Evolutionary conservation across 192 early-diverging fungal species (phyloP), one percentile per base, ranked within the genome.

Genomic region (Entomortierella beljakovae): DNA sequence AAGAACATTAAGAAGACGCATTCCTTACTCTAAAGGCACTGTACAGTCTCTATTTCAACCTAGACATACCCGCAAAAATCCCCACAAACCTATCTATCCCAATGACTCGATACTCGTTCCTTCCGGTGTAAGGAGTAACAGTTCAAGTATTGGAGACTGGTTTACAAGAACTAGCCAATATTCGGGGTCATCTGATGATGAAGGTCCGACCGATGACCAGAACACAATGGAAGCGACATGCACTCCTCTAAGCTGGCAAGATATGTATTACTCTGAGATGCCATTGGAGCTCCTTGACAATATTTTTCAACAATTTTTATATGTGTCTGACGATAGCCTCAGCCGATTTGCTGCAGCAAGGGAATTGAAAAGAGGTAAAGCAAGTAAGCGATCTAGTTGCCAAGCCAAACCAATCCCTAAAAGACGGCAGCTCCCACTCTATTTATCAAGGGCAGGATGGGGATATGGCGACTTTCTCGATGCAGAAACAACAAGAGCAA

Each of bases 241-340:
- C 26, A 25, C 10, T 50, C 13, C 33, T 23, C 55, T 57, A 26
- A 11, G 26, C 34, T 52, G 48, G 48, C n/a, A 48, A 6, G 57
- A 70, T 20, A 61, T 61, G 5, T 70, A 61, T 40, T 61, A 31
- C 56, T 58, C 50, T 4, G 59, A 70, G 11, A 70, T 70, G 59
- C 68, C 68, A 20, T 38, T 70, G 34, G 68, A 70, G 29, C 59
- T 70, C 7, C 34, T 70, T 11, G 38, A 55, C 22, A 54, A 43
- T 22, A 55, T 70, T 32, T 70, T 70, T 37, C 37, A 33, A 16
- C 18, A 48, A 6, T 35, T 54, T 9, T 22, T 70, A 33, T 59
- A 56, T 11, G 22, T 70, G 13, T 56, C 68, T 6, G 20, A 11
- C 51, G 59, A 70, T 2, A 61, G 52, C 38, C 40, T 61, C 1